A percentile compares a stretch with the other conserved stretches of the same genome.
Conservation (phyloP, 495 filamentous ascomycete genomes). For the Lentithecium fluviatile region DNA sequence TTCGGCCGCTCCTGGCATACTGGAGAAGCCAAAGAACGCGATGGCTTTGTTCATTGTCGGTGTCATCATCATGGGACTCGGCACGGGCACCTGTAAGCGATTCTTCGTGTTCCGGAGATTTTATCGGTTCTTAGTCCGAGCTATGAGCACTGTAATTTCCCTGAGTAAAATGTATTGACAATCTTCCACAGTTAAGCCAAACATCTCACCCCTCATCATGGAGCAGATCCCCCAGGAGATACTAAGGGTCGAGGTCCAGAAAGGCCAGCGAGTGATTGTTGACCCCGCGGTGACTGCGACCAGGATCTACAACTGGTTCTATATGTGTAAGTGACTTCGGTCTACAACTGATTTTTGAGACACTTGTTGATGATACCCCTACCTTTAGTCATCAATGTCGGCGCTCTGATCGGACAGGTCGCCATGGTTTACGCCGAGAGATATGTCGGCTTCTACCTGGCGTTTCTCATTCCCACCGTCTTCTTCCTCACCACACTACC, state of each 20-base stretch:
- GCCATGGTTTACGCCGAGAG: conserved; percentile 67
- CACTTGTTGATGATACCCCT: no score
- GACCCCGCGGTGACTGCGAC: conserved; percentile 64
- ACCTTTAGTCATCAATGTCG: conserved; percentile 75
- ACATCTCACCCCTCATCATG: conserved; percentile 60
- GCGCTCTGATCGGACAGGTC: conserved; percentile 55
- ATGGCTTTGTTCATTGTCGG: conserved; percentile 62
- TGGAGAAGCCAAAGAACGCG: conserved; percentile 51
- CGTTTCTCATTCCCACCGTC: conserved; percentile 39
- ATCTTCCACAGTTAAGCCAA: no score
- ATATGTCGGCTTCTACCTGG: conserved; percentile 76
- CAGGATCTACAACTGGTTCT: conserved; percentile 64
- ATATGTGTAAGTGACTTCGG: no score
- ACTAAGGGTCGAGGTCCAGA: conserved; percentile 30
- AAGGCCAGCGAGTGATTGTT: conserved; percentile 57
- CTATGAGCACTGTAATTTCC: no score
- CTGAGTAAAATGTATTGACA: no score
- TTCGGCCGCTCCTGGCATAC: conserved; percentile 61
- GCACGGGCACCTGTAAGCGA: conserved; percentile 64
- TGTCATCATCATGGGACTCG: conserved; percentile 64
- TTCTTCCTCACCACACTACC: conserved; percentile 21
- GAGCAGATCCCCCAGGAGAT: conserved; percentile 54
- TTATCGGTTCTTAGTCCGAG: no score
- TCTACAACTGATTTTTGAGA: no score
- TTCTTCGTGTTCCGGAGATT: no score